These are phyloP conservation scores for Pleurostoma richardsiae DNA, from an alignment of 2,329 filamentous ascomycete genomes.

Conservation along the genomic window DNA sequence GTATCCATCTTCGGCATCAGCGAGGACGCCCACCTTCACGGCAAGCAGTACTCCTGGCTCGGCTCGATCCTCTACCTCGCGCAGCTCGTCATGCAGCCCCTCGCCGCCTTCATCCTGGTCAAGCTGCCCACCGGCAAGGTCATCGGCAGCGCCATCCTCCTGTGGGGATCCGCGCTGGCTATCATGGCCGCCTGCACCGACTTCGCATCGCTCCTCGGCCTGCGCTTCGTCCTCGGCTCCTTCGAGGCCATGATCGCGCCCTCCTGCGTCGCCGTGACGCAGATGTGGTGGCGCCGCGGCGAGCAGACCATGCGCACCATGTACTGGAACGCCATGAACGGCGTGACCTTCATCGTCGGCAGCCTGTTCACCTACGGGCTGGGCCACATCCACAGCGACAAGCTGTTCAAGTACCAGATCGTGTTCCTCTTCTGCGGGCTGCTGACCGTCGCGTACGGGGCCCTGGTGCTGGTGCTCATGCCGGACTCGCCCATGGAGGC, in stretches of 20 bases:
- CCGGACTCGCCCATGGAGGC: conserved; percentile 60
- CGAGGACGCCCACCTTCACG: conserved; percentile 39
- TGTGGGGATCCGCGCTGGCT: conserved; percentile 46
- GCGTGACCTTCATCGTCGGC: conserved; percentile 49
- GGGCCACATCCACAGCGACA: conserved; percentile 37
- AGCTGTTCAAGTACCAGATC: conserved; percentile 46
- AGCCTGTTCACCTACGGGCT: conserved; percentile 48
- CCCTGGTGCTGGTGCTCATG: conserved; percentile 50
- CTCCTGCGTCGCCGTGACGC: conserved; percentile 45
- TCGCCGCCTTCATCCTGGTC: conserved; percentile 46
- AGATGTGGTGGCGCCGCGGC: conserved; percentile 48
- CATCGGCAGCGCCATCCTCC: conserved; percentile 41
- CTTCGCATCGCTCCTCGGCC: conserved; percentile 37
- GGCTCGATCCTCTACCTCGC: conserved; percentile 57
- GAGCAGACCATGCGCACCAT: conserved; percentile 45
- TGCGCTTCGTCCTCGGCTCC: conserved; percentile 38
- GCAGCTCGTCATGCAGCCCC: conserved; percentile 52
- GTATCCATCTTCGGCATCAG: conserved; percentile 44
- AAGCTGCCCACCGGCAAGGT: conserved; percentile 51
- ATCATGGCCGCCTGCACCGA: conserved; percentile 46
- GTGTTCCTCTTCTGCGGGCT: conserved; percentile 44
- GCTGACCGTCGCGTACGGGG: conserved; percentile 45
- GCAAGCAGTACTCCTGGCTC: conserved; percentile 51
- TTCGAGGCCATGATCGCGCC: conserved; percentile 47
- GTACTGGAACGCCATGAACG: conserved; percentile 52